These are phyloP conservation scores for Cystobasidium slooffiae DNA, from an alignment of 1,284 basidiomycete species.

Conservation along the genomic window DNA sequence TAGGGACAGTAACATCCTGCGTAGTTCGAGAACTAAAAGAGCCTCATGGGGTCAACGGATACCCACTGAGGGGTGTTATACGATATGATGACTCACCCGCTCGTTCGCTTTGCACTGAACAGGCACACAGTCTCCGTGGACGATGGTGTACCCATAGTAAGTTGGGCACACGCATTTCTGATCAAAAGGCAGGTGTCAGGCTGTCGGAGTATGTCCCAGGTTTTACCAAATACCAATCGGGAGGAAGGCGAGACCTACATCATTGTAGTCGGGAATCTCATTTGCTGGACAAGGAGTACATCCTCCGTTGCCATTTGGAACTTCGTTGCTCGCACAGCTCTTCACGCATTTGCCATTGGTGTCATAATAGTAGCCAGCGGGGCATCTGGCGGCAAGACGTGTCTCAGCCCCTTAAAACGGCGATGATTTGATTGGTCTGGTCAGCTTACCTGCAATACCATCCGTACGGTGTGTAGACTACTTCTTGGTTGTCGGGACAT, in stretches of 20 bases:
- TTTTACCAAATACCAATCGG: not conserved
- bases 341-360: constrained; percentile 2
- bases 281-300: not conserved
- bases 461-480: not conserved
- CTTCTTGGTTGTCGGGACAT: constrained; percentile 9
- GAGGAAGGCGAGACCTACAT: too few relatives aligned
- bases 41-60: too few relatives aligned
- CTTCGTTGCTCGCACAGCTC: constrained; percentile 4
- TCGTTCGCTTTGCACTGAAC: too few relatives aligned
- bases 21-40: too few relatives aligned
- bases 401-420: not conserved
- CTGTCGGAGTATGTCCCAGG: not conserved
- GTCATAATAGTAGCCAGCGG: constrained; percentile 11
- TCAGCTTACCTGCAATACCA: constrained; percentile 15
- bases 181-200: not conserved
- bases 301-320: not conserved
- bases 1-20: too few relatives aligned
- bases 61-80: too few relatives aligned
- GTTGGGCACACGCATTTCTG: constrained; percentile 19
- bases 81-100: too few relatives aligned
- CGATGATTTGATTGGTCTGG: not conserved
- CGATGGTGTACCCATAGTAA: constrained; percentile 6
- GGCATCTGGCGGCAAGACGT: constrained; percentile 1
- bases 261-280: constrained; percentile 21
- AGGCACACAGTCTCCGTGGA: not conserved